phyloP scores from a whole-genome alignment of 1,139 yeast species.

The Debaryomyces robertsiae region DNA sequence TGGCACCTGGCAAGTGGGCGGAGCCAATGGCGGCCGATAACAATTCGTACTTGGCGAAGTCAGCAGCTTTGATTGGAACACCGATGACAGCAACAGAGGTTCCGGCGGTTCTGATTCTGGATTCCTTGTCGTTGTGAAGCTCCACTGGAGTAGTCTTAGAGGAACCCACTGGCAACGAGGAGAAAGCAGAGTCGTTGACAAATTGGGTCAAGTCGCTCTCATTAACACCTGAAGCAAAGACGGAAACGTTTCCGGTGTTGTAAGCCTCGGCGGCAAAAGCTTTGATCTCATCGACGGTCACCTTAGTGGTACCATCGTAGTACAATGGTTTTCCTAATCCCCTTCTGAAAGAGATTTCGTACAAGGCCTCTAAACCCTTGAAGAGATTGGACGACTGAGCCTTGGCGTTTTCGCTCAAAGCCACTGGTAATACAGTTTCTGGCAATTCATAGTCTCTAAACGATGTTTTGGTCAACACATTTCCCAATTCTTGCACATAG shows the following conservation, averaged over 20 bases:
- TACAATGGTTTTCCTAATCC: slow-evolving; percentile 87
- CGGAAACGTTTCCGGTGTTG: slow-evolving; percentile 68
- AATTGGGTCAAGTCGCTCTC: slow-evolving; percentile 70
- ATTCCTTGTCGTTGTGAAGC: slow-evolving; percentile 64
- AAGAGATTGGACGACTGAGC: slow-evolving; percentile 56
- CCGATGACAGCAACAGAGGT: slow-evolving; percentile 78
- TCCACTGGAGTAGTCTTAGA: slow-evolving; percentile 45
- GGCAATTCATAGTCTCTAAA: slow-evolving; percentile 80
- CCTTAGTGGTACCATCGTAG: slow-evolving; percentile 63
- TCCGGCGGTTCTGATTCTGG: slow-evolving; percentile 73
- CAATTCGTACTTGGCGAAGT: slow-evolving; percentile 69
- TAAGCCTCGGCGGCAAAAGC: slow-evolving; percentile 69
- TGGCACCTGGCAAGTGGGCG: slow-evolving; percentile 53
- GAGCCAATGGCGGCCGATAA: slow-evolving; percentile 76
- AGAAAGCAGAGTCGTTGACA: slow-evolving; percentile 66
- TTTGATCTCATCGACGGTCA: slow-evolving; percentile 68
- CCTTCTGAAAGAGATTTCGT: slow-evolving; percentile 78
- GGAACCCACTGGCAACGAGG: slow-evolving; percentile 62
- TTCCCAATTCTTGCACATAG: slow-evolving; percentile 85
- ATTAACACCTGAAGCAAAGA: slow-evolving; percentile 75
- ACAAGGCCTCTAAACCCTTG: slow-evolving; percentile 77
- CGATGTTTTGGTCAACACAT: slow-evolving; percentile 69
- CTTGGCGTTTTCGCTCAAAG: slow-evolving; percentile 52
- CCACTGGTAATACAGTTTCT: slow-evolving; percentile 83
- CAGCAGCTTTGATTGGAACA: slow-evolving; percentile 68